Evolutionary conservation across 148 eudicot genomes (phyloP).

Genomic region (Rhododendron molle): DNA sequence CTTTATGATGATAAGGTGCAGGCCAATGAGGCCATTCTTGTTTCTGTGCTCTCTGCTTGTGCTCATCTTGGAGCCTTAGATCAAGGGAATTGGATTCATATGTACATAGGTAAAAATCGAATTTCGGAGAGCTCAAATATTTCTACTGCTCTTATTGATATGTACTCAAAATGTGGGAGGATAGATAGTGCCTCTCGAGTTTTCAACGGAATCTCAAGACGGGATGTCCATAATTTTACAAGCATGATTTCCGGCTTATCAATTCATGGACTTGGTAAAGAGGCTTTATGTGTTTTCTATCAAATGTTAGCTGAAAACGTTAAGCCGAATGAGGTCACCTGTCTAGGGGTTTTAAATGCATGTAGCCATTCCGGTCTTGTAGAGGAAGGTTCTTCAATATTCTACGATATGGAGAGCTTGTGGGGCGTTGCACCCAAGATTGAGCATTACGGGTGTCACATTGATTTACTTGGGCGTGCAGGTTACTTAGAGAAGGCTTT

Average conservation of each 20-base stretch:
- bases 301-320: conserved; percentile 38
- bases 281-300: conserved; percentile 36
- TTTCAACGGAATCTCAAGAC: conserved; percentile 23
- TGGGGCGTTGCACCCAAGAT: conserved; percentile 40
- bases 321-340: conserved; percentile 41
- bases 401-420: conserved; percentile 34
- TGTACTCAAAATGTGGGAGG: conserved; percentile 60
- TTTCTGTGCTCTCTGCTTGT: conserved; percentile 58
- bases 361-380: conserved; percentile 55
- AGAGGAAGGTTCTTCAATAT: conserved; percentile 36
- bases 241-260: conserved; percentile 53
- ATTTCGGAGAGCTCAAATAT: conserved; percentile 30
- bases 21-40: conserved; percentile 52
- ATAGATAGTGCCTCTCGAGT: conserved; percentile 34
- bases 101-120: conserved; percentile 25
- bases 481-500: conserved; percentile 45
- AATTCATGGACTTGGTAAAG: conserved; percentile 50
- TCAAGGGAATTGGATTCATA: conserved; percentile 45
- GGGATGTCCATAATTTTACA: conserved; percentile 43
- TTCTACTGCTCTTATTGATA: conserved; percentile 51
- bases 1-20: conserved; percentile 24
- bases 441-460: conserved; percentile 50
- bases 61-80: conserved; percentile 56
- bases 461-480: conserved; percentile 47
- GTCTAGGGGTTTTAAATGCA: conserved; percentile 44